Conservation (phyloP, 2,329 filamentous ascomycete species). For the Aciculosporium take region DNA sequence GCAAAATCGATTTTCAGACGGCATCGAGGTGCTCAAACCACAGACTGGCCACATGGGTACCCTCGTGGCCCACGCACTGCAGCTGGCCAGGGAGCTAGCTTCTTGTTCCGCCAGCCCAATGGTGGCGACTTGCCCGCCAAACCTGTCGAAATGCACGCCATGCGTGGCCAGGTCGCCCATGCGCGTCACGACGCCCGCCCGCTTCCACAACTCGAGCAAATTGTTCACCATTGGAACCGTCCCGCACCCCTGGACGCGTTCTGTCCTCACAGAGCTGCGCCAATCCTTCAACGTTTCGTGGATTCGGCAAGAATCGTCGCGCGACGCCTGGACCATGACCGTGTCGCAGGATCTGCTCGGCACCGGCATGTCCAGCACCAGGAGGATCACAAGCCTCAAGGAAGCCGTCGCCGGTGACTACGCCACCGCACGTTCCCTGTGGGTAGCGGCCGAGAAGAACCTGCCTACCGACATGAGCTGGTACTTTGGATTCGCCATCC, state of each 20-base stretch:
- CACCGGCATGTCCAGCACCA: conserved; percentile 41
- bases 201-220: conserved; percentile 57
- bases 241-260: conserved; percentile 80
- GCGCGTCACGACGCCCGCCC: conserved; percentile 49
- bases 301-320: conserved; percentile 52
- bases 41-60: conserved; percentile 59
- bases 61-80: conserved; percentile 53
- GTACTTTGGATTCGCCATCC: conserved; percentile 76
- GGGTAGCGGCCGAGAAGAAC: conserved; percentile 59
- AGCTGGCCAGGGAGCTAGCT: conserved; percentile 61
- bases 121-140: conserved; percentile 71
- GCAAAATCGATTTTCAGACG: conserved; percentile 62
- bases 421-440: conserved; percentile 52
- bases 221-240: conserved; percentile 76
- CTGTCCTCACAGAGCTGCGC: conserved; percentile 49
- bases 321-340: conserved; percentile 65
- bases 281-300: conserved; percentile 47
- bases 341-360: conserved; percentile 58
- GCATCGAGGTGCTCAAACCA: conserved; percentile 72
- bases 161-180: conserved; percentile 51
- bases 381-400: conserved; percentile 63
- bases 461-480: conserved; percentile 66
- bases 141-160: conserved; percentile 56
- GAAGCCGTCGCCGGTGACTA: conserved; percentile 60
- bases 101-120: conserved; percentile 62